Evolutionary conservation across 441 rosid species (phyloP).

Genomic region (Biscutella auriculata): DNA sequence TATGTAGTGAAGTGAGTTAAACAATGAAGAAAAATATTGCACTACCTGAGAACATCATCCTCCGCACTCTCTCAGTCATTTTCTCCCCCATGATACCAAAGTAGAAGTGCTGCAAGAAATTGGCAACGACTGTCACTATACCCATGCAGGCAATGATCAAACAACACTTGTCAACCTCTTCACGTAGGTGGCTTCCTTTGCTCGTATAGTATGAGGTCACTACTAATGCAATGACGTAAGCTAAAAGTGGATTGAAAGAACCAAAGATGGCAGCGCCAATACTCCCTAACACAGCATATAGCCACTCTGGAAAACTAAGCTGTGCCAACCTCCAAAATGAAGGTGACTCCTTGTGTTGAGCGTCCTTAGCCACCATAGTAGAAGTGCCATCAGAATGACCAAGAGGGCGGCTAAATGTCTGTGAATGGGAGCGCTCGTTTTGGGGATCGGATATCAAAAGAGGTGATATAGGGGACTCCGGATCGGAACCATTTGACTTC

Average conservation of each 20-base stretch:
- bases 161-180: constrained; percentile 91
- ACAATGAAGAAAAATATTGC: not conserved
- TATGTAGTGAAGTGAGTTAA: not conserved
- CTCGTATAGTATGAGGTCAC: constrained; percentile 37
- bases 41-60: constrained; percentile 99
- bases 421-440: constrained; percentile 96
- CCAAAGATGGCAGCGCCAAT: constrained; percentile 94
- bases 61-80: constrained; percentile 88
- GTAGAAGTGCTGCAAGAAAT: constrained; percentile 92
- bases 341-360: constrained; percentile 48
- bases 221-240: constrained; percentile 48
- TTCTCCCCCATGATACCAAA: constrained; percentile 99
- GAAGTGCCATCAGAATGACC: constrained; percentile 65
- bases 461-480: constrained; percentile 97
- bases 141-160: constrained; percentile 93
- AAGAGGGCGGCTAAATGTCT: constrained; percentile 90
- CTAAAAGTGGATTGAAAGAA: constrained; percentile 89
- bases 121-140: constrained; percentile 79
- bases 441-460: constrained; percentile 95
- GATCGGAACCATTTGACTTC: constrained; percentile 73
- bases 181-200: constrained; percentile 52
- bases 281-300: constrained; percentile 89
- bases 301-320: constrained; percentile 93
- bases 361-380: constrained; percentile 42
- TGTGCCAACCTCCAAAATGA: constrained; percentile 85